A percentile compares a stretch with the other conserved stretches of the same genome.
Evolutionary conservation across 345 rosid species (phyloP).

Genomic region (Brassica rapa): DNA sequence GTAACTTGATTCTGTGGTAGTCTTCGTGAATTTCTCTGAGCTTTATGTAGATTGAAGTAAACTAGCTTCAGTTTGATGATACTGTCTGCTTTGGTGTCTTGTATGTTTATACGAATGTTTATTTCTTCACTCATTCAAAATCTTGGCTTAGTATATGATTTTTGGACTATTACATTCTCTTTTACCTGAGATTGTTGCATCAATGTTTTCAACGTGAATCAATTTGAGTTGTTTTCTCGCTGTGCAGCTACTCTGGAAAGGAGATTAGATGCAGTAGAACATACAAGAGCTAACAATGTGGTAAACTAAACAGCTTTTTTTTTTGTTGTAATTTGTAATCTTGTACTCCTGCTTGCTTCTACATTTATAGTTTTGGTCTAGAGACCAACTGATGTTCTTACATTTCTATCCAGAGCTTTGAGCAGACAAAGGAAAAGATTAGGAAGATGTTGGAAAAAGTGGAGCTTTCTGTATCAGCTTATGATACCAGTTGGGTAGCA

Average conservation of each 20-base stretch:
- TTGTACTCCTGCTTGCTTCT: constrained; percentile 13
- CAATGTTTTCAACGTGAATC: background rate
- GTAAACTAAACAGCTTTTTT: constrained; percentile 28
- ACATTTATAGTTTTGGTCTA: background rate
- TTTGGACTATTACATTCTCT: background rate
- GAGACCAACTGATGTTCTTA: constrained; percentile 1
- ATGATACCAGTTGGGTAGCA: constrained; percentile 94
- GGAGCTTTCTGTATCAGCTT: constrained; percentile 70
- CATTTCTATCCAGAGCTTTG: constrained; percentile 41
- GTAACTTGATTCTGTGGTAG: background rate
- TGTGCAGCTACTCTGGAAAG: constrained; percentile 38
- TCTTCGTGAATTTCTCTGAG: constrained; percentile 10
- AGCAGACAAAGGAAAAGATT: constrained; percentile 53
- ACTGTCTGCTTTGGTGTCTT: background rate
- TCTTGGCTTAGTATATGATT: background rate
- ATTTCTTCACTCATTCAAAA: background rate
- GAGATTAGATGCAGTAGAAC: constrained; percentile 37
- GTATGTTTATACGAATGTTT: background rate
- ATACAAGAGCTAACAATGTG: constrained; percentile 37
- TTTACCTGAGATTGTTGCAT: background rate
- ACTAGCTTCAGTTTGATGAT: constrained; percentile 1
- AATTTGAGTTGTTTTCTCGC: constrained; percentile 22
- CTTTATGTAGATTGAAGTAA: constrained; percentile 5
- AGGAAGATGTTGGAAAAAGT: constrained; percentile 62
- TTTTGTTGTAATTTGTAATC: background rate